phyloP scores from a whole-genome alignment of 805 yeast species.

The Lipomyces kockii region DNA sequence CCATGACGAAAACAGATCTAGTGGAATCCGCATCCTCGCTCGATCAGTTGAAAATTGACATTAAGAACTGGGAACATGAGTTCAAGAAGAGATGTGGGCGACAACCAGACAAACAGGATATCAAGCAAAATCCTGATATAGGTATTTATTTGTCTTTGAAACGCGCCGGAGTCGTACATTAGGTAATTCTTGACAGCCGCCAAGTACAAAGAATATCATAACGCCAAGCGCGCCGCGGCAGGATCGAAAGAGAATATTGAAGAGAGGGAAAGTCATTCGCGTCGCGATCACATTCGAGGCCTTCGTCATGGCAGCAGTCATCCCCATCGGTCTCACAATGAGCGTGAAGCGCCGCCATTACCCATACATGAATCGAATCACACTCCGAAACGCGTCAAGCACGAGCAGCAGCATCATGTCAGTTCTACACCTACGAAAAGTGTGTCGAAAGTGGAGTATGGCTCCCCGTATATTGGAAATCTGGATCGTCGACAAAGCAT shows the following conservation, averaged over 20 bases:
- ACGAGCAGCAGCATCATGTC: not conserved
- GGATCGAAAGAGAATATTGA: not conserved
- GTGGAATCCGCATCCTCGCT: not conserved
- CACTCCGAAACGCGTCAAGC: not conserved
- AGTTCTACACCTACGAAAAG: not conserved
- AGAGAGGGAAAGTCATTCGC: not conserved
- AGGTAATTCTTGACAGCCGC: conserved; percentile 15
- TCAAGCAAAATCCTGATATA: conserved; percentile 49
- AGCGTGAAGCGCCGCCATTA: not conserved
- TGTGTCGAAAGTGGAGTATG: conserved; percentile 11
- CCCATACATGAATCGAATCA: not conserved
- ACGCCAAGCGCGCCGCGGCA: not conserved
- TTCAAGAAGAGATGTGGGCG: conserved; percentile 50
- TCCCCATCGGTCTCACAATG: not conserved
- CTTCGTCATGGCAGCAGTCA: not conserved
- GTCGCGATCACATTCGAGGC: not conserved
- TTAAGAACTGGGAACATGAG: conserved; percentile 61
- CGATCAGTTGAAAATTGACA: conserved; percentile 48
- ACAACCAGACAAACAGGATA: conserved; percentile 56
- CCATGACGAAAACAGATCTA: not conserved
- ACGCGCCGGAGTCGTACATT: not conserved
- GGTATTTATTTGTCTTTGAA: conserved; percentile 32
- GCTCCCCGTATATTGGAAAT: conserved; percentile 21
- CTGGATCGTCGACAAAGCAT: conserved; percentile 5
- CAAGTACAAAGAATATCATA: conserved; percentile 29